Evolutionary conservation across 2,329 filamentous ascomycete genomes (phyloP).

Genomic region (Dothistroma pini): DNA sequence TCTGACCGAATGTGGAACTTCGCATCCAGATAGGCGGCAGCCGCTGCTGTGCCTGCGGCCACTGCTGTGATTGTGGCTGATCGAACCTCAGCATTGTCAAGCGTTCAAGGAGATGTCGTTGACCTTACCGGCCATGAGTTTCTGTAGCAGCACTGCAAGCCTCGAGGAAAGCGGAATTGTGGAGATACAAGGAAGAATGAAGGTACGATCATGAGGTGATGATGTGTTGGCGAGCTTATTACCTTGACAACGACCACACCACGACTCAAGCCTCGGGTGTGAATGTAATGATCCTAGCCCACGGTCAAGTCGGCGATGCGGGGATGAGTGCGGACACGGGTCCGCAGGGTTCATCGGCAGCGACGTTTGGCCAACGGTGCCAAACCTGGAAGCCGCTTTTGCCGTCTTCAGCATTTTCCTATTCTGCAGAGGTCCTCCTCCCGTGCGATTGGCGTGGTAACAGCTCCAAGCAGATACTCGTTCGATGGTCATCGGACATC

Average conservation of each 20-base stretch:
- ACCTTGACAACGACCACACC: not conserved
- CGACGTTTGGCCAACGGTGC: too few relatives aligned
- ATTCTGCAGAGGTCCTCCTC: too few relatives aligned
- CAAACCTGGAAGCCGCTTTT: too few relatives aligned
- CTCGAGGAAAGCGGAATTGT: not conserved
- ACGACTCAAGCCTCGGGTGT: not conserved
- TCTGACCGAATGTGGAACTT: constrained; percentile 67
- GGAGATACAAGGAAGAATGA: not conserved
- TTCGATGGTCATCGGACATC: too few relatives aligned
- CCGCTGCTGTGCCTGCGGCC: constrained; percentile 27
- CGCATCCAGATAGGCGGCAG: constrained; percentile 60
- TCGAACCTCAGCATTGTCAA: not conserved
- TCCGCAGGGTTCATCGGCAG: not conserved
- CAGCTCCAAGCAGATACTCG: too few relatives aligned
- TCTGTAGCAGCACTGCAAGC: not conserved
- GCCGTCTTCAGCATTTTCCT: too few relatives aligned
- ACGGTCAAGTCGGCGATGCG: not conserved
- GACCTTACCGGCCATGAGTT: constrained; percentile 3
- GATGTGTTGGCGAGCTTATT: not conserved
- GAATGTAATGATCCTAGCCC: not conserved
- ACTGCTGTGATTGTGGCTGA: constrained; percentile 23
- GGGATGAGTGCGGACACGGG: not conserved
- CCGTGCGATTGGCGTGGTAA: too few relatives aligned
- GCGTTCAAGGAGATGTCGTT: not conserved
- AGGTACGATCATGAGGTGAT: not conserved